These are phyloP conservation scores for Conticribra weissflogii DNA, from an alignment of 108 stramenopile species.

Conservation along the genomic window DNA sequence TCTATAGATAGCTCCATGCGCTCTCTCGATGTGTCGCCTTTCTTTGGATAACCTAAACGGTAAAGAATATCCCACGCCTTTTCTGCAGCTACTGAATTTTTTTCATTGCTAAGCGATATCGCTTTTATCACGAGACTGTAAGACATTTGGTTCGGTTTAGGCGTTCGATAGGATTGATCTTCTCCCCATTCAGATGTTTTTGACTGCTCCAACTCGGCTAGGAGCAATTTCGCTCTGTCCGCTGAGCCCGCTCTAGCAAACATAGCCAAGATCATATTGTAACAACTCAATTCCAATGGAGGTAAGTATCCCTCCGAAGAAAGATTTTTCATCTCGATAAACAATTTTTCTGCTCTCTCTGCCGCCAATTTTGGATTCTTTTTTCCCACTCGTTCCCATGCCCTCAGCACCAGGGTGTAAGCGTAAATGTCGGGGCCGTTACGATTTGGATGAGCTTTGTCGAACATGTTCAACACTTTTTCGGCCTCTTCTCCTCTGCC, in stretches of 20 bases:
- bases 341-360: slow-evolving; percentile 24
- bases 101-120: slow-evolving; percentile 16
- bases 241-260: slow-evolving; percentile 70
- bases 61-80: slow-evolving; percentile 34
- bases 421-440: slow-evolving; percentile 19
- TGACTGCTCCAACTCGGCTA: slow-evolving; percentile 61
- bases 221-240: slow-evolving; percentile 54
- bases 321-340: slow-evolving; percentile 12
- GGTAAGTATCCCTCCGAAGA: slow-evolving; percentile 7
- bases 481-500: slow-evolving; percentile 36
- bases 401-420: slow-evolving; percentile 26
- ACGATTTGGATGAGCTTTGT: slow-evolving; percentile 4
- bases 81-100: slow-evolving; percentile 25
- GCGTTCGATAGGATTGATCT: too few relatives aligned
- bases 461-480: slow-evolving; percentile 21
- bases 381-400: slow-evolving; percentile 23
- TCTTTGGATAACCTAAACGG: slow-evolving; percentile 22
- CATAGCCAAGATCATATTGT: slow-evolving; percentile 80
- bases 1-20: slow-evolving; percentile 16
- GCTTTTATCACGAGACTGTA: slow-evolving; percentile 44
- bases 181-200: neutral
- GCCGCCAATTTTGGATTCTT: slow-evolving; percentile 15
- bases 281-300: slow-evolving; percentile 60
- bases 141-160: slow-evolving; percentile 21
- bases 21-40: neutral